These are phyloP conservation scores for Tranzscheliella williamsii DNA, from an alignment of 1,284 basidiomycete species.

Conservation along the genomic window DNA sequence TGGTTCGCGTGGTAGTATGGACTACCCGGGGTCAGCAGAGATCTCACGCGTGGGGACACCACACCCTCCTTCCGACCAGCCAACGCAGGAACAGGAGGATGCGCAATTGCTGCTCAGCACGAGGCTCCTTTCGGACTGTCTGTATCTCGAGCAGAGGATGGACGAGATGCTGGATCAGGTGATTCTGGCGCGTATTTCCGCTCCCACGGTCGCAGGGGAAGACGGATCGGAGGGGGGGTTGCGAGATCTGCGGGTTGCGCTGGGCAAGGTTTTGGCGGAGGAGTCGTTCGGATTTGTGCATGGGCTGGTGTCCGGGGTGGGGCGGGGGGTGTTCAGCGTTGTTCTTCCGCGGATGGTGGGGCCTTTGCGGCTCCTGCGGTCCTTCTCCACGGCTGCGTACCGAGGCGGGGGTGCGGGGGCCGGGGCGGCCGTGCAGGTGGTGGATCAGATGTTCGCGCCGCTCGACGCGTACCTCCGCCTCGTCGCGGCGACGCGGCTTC, in stretches of 20 bases:
- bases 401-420: conserved; percentile 64
- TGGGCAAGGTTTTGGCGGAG: conserved; percentile 1
- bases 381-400: conserved; percentile 78
- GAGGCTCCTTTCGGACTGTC: conserved; percentile 4
- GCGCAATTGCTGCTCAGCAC: conserved; percentile 3
- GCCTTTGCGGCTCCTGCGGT: conserved; percentile 80
- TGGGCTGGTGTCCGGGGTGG: conserved; percentile 3
- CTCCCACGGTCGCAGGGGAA: neutral
- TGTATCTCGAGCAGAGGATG: neutral
- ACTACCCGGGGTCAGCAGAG: conserved; percentile 4
- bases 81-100: conserved; percentile 14
- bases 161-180: conserved; percentile 1
- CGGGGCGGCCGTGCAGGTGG: conserved; percentile 13
- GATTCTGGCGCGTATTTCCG: conserved; percentile 2
- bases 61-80: conserved; percentile 9
- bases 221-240: neutral
- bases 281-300: conserved; percentile 26
- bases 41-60: conserved; percentile 19
- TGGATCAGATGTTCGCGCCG: conserved; percentile 11
- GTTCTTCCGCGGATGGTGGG: conserved; percentile 79
- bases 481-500: neutral
- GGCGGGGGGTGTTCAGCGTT: conserved; percentile 62
- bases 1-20: conserved; percentile 1
- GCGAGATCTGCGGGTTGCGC: conserved; percentile 2
- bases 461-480: conserved; percentile 8